Conservation (phyloP, 2,329 filamentous ascomycete genomes). For the Zymoseptoria crescenta region DNA sequence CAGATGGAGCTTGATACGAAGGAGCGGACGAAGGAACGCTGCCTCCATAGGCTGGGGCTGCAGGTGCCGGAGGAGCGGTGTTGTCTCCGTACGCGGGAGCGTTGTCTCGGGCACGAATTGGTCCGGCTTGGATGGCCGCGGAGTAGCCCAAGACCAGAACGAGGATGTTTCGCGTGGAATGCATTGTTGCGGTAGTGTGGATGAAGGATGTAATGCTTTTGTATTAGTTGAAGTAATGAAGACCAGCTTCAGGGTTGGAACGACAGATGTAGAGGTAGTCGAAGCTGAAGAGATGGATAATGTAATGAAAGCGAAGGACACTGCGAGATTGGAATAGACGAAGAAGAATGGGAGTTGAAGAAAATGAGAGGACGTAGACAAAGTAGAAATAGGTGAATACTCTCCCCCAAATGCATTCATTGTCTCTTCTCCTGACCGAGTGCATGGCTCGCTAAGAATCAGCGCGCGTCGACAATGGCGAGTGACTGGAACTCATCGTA, state of each 20-base stretch:
- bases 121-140: constrained; percentile 7
- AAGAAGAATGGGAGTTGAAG: background rate
- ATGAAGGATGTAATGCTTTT: background rate
- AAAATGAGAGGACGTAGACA: background rate
- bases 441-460: background rate
- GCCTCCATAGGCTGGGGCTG: background rate
- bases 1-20: background rate
- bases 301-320: background rate
- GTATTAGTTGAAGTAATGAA: constrained; percentile 17
- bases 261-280: background rate
- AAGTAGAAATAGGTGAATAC: background rate
- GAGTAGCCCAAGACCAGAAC: constrained; percentile 9
- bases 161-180: constrained; percentile 4
- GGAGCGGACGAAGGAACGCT: background rate
- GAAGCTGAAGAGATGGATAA: background rate
- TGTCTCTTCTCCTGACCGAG: background rate
- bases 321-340: background rate
- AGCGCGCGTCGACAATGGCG: background rate
- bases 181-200: constrained; percentile 6
- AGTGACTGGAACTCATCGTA: background rate
- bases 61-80: constrained; percentile 4
- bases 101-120: constrained; percentile 9
- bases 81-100: background rate
- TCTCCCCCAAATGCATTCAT: background rate
- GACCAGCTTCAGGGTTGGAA: constrained; percentile 20